These are phyloP conservation scores for Begonia loranthoides DNA, from an alignment of 306 rosid genomes.

Conservation along the genomic window DNA sequence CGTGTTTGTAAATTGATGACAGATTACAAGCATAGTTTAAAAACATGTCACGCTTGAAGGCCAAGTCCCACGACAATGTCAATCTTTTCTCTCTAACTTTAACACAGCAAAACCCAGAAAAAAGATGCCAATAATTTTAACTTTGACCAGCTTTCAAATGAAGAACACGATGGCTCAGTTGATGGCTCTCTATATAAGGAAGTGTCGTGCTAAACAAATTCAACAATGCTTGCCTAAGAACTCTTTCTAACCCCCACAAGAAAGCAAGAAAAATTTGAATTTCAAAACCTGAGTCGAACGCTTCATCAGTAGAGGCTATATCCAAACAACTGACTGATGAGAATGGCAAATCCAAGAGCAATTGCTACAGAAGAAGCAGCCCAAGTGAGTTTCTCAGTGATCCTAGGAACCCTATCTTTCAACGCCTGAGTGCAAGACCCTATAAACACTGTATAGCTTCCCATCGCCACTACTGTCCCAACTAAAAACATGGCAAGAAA, in stretches of 20 bases:
- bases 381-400: too few relatives aligned
- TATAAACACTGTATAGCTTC: constrained; percentile 80
- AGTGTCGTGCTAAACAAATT: constrained; percentile 1
- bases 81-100: background rate
- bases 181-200: background rate
- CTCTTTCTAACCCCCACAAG: background rate
- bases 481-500: constrained; percentile 76
- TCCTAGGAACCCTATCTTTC: too few relatives aligned
- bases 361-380: constrained; percentile 18
- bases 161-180: too few relatives aligned
- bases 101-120: background rate
- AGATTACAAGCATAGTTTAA: background rate
- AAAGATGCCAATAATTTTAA: background rate
- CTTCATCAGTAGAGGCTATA: constrained; percentile 51
- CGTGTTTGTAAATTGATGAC: background rate
- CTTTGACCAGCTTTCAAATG: background rate
- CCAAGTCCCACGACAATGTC: background rate
- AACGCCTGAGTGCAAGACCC: constrained; percentile 5
- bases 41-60: background rate
- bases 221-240: constrained; percentile 2
- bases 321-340: constrained; percentile 80
- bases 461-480: constrained; percentile 88
- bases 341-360: constrained; percentile 70
- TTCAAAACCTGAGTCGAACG: too few relatives aligned
- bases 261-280: constrained; percentile 6